Evolutionary conservation across 495 filamentous ascomycete species (phyloP), one percentile per base, ranked within the genome.

Genomic region (Parachaetomium inaequale): DNA sequence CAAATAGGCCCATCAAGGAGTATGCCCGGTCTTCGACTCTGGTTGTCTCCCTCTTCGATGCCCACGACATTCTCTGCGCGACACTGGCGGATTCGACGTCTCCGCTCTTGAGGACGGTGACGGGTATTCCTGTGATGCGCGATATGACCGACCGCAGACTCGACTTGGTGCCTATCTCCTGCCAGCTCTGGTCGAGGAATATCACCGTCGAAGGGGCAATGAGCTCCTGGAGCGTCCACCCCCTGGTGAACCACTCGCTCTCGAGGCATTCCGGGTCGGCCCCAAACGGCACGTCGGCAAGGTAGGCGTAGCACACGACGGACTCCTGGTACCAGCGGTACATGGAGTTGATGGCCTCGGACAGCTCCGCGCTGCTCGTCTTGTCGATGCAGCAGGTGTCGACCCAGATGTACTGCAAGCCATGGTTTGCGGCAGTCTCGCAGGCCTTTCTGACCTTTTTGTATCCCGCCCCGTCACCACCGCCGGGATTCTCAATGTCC

Each of bases 311-410:
- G 42, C 76, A 79, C 0, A 72, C 50, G 0, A 2, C 26, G 2
- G 75, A 63, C 0, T 64, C 26, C 6, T 58, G 34, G 40, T 79
- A 78, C 75, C 72, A 78, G 7, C 45, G 58, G 58, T 68, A 82
- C 78, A 82, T 82, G 3, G 77, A 78, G 47, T 82, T 56, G 45
- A 81, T 78, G 32, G 73, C 75, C 60, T 79, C 75, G 40, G 67
- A 69, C 1, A 78, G 68, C 54, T 80, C 76, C 8, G 72, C 74
- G 26, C 75, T 78, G 61, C 71, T 76, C 5, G 58, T 62, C 29
- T 78, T 79, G 53, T 79, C 72, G 62, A 79, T 79, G 50, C 75
- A 79, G 36, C 74, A 77, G 7, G 75, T 77, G 49, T 80, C 77
- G 8, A 80, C 64, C 77, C 76, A 80, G 19, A 67, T 67, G 66